A percentile compares a stretch with the other conserved stretches of the same genome.
These are phyloP conservation scores for Wickerhamiella lipophila DNA, from an alignment of 805 yeast species.

Conservation along the genomic window DNA sequence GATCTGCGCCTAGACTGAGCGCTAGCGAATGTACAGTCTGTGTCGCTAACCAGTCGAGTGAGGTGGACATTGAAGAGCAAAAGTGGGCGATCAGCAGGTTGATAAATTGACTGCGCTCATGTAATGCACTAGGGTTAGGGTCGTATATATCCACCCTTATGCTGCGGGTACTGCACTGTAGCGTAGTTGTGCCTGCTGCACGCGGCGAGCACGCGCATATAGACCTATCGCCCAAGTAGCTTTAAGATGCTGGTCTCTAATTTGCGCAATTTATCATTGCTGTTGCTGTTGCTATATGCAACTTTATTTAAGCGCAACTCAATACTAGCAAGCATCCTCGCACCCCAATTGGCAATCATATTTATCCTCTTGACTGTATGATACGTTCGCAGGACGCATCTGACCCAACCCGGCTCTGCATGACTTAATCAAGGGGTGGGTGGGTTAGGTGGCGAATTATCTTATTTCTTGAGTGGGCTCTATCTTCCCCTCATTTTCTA, in stretches of 20 bases:
- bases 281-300: not conserved
- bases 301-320: not conserved
- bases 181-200: too few relatives aligned
- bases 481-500: not conserved
- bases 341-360: too few relatives aligned
- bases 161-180: too few relatives aligned
- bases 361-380: not conserved
- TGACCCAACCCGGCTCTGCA: not conserved
- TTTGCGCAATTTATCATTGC: too few relatives aligned
- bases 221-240: too few relatives aligned
- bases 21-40: conserved; percentile 4
- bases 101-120: conserved; percentile 9
- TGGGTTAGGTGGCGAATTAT: not conserved
- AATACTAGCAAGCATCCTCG: too few relatives aligned
- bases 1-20: not conserved
- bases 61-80: not conserved
- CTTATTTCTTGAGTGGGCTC: not conserved
- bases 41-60: conserved; percentile 8
- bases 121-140: conserved; percentile 9
- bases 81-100: conserved; percentile 1
- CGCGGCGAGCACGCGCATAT: too few relatives aligned
- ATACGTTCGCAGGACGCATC: not conserved
- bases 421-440: conserved; percentile 1
- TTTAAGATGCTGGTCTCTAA: too few relatives aligned
- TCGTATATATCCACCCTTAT: not conserved